phyloP scores from a whole-genome alignment of 1,139 yeast species.

The Sugiyamaella pinicola region DNA sequence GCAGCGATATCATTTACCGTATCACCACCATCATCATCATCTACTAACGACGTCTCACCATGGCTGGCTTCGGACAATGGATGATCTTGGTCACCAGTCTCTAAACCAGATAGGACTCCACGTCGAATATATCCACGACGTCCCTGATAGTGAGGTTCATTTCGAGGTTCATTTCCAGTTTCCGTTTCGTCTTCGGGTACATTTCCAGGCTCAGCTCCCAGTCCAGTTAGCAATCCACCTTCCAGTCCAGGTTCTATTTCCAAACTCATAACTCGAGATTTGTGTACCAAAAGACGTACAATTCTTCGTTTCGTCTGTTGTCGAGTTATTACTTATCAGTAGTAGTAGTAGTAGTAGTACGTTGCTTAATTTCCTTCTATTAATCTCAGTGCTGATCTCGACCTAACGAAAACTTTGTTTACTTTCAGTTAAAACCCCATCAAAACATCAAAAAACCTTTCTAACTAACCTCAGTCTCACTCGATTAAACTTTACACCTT shows the following conservation, averaged over 20 bases:
- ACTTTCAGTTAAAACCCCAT: background rate
- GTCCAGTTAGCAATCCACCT: background rate
- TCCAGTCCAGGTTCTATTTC: background rate
- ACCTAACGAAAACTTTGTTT: background rate
- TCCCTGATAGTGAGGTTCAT: no score
- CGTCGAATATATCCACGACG: no score
- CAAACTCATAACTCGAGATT: background rate
- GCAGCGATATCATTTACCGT: no score
- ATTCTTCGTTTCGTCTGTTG: background rate
- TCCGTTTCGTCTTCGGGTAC: no score
- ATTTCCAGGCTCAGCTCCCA: background rate
- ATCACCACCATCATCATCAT: no score
- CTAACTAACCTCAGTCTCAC: background rate
- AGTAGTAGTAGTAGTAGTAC: no score
- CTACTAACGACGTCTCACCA: no score
- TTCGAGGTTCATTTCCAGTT: no score
- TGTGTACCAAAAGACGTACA: background rate
- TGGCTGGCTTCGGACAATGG: slow-evolving; percentile 3
- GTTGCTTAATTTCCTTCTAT: background rate
- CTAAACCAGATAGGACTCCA: no score
- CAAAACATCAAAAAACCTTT: background rate
- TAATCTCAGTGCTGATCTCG: background rate
- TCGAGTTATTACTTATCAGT: no score
- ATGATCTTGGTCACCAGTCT: background rate
- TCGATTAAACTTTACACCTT: background rate